Evolutionary conservation across 116 monocot species (phyloP).

Genomic region (Papilionanthe hybrid): DNA sequence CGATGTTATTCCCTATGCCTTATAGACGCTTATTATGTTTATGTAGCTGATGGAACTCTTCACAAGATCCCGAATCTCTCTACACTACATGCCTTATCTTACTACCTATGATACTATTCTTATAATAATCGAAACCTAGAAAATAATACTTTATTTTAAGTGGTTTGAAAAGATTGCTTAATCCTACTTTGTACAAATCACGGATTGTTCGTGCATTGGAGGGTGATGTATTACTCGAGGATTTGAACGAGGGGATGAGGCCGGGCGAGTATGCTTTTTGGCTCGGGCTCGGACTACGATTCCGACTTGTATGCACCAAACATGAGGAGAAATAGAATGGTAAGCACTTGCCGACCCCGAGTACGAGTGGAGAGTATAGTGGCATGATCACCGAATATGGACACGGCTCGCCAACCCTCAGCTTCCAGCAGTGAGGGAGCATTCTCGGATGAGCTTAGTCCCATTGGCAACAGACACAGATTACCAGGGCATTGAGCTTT

Average conservation of each 20-base stretch:
- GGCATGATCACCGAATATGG: slow-evolving; percentile 52
- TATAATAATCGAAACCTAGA: neutral
- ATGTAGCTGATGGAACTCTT: too few relatives aligned
- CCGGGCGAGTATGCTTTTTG: slow-evolving; percentile 53
- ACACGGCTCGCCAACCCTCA: slow-evolving; percentile 35
- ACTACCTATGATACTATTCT: neutral
- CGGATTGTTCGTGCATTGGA: slow-evolving; percentile 79
- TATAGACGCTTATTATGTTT: neutral
- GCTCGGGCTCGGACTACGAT: slow-evolving; percentile 54
- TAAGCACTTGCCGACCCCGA: slow-evolving; percentile 46
- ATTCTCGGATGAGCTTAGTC: slow-evolving; percentile 32
- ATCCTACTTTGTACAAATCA: neutral
- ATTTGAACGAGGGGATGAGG: slow-evolving; percentile 60
- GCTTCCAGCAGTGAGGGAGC: slow-evolving; percentile 35
- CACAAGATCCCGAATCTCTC: too few relatives aligned
- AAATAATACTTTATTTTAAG: neutral
- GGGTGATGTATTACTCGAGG: slow-evolving; percentile 65
- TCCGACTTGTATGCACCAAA: slow-evolving; percentile 41
- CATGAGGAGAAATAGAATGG: slow-evolving; percentile 39
- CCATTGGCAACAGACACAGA: slow-evolving; percentile 9
- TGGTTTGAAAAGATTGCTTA: neutral
- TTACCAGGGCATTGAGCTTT: slow-evolving; percentile 2
- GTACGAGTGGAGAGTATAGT: slow-evolving; percentile 47
- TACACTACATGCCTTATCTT: neutral
- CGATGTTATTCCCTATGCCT: neutral